Percentiles rank a stretch among this genome's conserved stretches.
phyloP scores from a whole-genome alignment of 169 alveolate species.

The Cryptosporidium ubiquitum region DNA sequence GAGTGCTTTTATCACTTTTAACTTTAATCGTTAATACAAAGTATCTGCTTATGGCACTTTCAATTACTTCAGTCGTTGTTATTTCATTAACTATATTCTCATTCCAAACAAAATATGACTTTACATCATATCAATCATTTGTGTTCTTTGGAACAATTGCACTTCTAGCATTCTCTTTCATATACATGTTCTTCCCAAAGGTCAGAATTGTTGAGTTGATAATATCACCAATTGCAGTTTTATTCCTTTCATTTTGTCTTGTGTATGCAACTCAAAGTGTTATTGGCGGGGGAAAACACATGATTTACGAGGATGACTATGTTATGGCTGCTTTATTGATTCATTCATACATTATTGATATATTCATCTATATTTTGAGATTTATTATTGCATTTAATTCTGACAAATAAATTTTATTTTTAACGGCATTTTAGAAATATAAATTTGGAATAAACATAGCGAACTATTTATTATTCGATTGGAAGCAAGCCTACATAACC shows the following conservation, averaged over 20 bases:
- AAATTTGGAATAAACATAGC: neutral
- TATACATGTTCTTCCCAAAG: conserved; percentile 44
- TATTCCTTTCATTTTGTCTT: conserved; percentile 40
- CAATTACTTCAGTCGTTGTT: conserved; percentile 21
- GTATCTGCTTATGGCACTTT: conserved; percentile 19
- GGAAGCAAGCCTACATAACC: neutral
- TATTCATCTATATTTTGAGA: conserved; percentile 20
- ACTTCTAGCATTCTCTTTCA: conserved; percentile 4
- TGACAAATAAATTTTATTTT: neutral
- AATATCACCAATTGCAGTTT: conserved; percentile 11
- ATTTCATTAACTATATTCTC: conserved; percentile 30
- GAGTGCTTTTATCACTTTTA: neutral
- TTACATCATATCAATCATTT: conserved; percentile 23
- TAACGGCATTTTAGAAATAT: neutral
- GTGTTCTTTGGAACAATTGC: conserved; percentile 17
- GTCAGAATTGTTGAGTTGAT: conserved; percentile 12
- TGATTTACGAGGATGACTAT: conserved; percentile 59
- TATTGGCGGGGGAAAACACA: conserved; percentile 11
- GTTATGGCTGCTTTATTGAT: conserved; percentile 44
- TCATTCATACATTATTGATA: conserved; percentile 13
- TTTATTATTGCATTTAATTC: conserved; percentile 9
- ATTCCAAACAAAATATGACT: conserved; percentile 66
- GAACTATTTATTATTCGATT: too few species aligned
- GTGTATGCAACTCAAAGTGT: conserved; percentile 37
- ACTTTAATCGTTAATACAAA: neutral